Evolutionary conservation across 2,329 filamentous ascomycete genomes (phyloP).

Genomic region (Emericellopsis cladophorae): DNA sequence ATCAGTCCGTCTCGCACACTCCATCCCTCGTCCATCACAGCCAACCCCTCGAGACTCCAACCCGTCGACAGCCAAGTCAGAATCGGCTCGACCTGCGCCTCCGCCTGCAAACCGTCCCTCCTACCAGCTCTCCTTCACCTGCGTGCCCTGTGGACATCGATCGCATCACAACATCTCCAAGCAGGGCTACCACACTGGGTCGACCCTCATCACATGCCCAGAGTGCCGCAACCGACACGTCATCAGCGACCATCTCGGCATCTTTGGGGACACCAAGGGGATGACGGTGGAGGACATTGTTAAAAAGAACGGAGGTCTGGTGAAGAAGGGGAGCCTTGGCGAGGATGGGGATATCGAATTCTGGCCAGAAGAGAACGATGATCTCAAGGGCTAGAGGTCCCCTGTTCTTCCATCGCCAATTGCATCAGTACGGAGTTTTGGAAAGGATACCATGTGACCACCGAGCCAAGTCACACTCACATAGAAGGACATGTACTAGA

Average conservation of each 20-base stretch:
- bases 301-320: conserved; percentile 58
- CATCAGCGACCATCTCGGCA: conserved; percentile 76
- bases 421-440: too few relatives aligned
- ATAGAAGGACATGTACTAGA: too few relatives aligned
- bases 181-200: conserved; percentile 88
- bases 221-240: conserved; percentile 77
- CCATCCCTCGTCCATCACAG: conserved; percentile 20
- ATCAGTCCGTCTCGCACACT: conserved; percentile 16
- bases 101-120: not conserved
- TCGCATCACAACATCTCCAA: conserved; percentile 83
- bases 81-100: conserved; percentile 1
- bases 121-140: conserved; percentile 88
- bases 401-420: too few relatives aligned
- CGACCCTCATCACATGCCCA: conserved; percentile 80
- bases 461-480: too few relatives aligned
- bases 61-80: conserved; percentile 1
- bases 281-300: conserved; percentile 69
- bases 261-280: conserved; percentile 55
- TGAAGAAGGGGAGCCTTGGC: conserved; percentile 59
- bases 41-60: conserved; percentile 3
- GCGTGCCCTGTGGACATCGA: conserved; percentile 67
- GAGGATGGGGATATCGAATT: conserved; percentile 84
- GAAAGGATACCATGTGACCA: too few relatives aligned
- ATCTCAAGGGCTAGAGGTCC: too few relatives aligned
- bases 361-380: conserved; percentile 57